Base-by-base conservation (phyloP, 2,329 filamentous ascomycete genomes). In the Pyricularia grisea region DNA sequence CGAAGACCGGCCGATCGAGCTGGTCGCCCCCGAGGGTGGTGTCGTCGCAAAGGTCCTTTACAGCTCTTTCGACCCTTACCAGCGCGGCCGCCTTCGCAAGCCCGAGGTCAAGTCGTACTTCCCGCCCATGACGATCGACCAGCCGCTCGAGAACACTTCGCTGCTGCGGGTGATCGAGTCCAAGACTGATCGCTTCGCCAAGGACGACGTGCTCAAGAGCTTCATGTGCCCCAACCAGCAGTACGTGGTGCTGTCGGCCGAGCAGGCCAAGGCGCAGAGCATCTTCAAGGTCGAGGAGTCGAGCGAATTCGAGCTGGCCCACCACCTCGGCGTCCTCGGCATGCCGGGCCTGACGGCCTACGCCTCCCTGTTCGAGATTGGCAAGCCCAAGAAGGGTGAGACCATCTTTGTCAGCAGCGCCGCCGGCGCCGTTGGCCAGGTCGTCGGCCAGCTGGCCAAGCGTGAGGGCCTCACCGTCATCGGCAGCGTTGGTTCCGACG, bases 391-490 rank as follows among this genome's bases (percentile, higher is more conserved):
- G 81, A 88, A 88, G 79, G 90, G 89, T 67, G 89, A 93, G 79
- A 94, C 91, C 58, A 92, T 97, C 75, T 93, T 94, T 78, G 85
- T 97, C 73, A 91, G 88, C 70, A 90, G 91, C 3, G 92, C 92
- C 0, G 90, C 89, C 3, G 92, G 93, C 33, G 92, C 92, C 1
- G 92, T 96, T 3, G 92, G 93, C 3, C 90, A 94, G 78, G 77
- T 95, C 9, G 92, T 95, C 25, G 92, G 92, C 6, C 92, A 95
- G 80, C 80, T 96, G 64, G 92, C 92, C 71, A 94, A 94, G 85
- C 87, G 89, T 71, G 89, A 94, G 78, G 92, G 92, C 2, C 79
- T 95, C 69, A 89, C 80, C 64, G 92, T 96, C 60, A 90, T 96
- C 71, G 93, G 92, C 23, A 92, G 88, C 67, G 92, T 93, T 12